Evolutionary conservation across 2,329 filamentous ascomycete genomes (phyloP).

Genomic region (Fusarium xylarioides): DNA sequence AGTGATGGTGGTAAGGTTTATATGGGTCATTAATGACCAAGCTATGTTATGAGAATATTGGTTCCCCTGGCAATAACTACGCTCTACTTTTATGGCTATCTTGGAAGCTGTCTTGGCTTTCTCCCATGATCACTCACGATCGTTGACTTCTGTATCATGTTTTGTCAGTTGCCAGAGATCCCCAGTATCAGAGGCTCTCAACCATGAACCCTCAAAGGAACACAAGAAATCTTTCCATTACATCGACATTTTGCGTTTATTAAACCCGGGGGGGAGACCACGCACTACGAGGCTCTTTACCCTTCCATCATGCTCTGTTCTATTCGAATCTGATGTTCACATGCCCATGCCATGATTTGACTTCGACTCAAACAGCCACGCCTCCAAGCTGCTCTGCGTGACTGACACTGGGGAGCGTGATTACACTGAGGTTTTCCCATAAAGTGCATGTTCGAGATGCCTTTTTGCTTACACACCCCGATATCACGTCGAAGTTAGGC

Average conservation of each 20-base stretch:
- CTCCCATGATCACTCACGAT: not conserved
- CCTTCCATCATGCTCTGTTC: fast-evolving
- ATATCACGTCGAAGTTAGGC: not conserved
- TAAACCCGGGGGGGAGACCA: not conserved
- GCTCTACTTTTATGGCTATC: not conserved
- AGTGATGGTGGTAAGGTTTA: fast-evolving
- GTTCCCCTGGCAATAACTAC: too few species aligned
- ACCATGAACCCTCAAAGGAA: fast-evolving
- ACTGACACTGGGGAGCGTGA: not conserved
- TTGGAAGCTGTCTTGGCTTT: too few species aligned
- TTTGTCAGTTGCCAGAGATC: too few species aligned
- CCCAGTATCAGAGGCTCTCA: fast-evolving
- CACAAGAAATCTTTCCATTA: not conserved
- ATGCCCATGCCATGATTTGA: too few species aligned
- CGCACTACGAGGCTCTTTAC: fast-evolving
- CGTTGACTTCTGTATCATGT: fast-evolving
- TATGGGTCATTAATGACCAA: fast-evolving
- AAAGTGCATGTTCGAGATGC: not conserved
- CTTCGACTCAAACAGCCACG: too few species aligned
- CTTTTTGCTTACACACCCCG: not conserved
- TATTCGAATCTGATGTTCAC: not conserved
- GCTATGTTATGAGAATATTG: not conserved
- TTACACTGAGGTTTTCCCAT: not conserved
- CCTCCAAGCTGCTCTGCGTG: not conserved
- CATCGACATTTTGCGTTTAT: not conserved